Base-by-base conservation (phyloP, 345 rosid genomes). In the Streptanthus diversifolius region DNA sequence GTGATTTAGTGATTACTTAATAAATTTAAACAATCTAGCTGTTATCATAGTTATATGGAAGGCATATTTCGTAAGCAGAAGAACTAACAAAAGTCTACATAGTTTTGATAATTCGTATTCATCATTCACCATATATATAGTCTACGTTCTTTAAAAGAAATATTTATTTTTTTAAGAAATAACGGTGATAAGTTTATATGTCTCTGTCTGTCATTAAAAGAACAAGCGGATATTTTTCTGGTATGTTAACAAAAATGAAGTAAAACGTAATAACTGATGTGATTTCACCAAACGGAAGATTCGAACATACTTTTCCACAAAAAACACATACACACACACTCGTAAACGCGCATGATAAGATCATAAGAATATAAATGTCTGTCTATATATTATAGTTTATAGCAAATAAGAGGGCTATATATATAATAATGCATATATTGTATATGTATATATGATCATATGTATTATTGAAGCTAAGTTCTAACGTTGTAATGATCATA, bases 221-320 rank as follows among this genome's bases (percentile, higher is more conserved):
- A 77, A 77, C 72, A 77, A 65, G 60, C 72, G 48, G 63, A 77
- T 70, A 77, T 65, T 19, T 63, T 77, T 65, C 72, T 69, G 76
- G 80, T 70, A 2, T 30, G 68, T 64, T 77, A 77, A 77, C 80
- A 71, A 77, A 70, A 71, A 77, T 71, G 40, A 39, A 77, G 80
- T 57, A 77, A 65, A 58, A 77, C 71, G 76, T 55, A 70, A 70
- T 63, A 64, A 77, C 72, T 27, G 64, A 77, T 71, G 11, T 48
- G 68, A 47, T 53, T 69, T 76, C 76, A 76, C 80, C 80, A 76
- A 70, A 76, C 80, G 76, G 76, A 76, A 76, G 72, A 76, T 70
- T 76, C 76, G 76, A 76, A 70, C 76, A 70, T 72, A 64, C 48
- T 71, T 64, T 77, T 58, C 80, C 76, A 63, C 53, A 57, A 70